These are phyloP conservation scores for Rhizoclosmatium sp. DNA, from an alignment of 192 early-diverging fungal genomes.

Conservation along the genomic window DNA sequence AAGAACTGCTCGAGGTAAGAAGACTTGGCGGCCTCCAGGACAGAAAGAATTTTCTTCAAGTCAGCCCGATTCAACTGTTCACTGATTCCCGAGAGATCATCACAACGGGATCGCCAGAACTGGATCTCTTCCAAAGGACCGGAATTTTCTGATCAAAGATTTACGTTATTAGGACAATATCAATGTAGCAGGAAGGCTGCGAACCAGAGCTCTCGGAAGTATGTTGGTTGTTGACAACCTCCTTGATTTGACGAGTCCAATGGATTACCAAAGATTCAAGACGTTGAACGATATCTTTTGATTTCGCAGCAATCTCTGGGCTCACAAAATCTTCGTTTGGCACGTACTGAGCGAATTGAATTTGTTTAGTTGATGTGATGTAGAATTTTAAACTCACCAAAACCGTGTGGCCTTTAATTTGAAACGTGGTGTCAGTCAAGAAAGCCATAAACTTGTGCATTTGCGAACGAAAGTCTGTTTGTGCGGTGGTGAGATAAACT, in stretches of 20 bases:
- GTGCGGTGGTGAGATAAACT: not conserved
- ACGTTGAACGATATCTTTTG: conserved; percentile 67
- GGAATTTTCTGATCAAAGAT: conserved; percentile 54
- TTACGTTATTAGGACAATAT: not conserved
- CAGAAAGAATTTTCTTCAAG: conserved; percentile 59
- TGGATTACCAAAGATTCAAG: conserved; percentile 66
- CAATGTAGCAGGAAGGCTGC: not conserved
- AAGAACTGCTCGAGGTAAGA: conserved; percentile 70
- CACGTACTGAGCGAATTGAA: conserved; percentile 48
- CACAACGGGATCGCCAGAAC: conserved; percentile 68
- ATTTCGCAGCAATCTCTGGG: conserved; percentile 48
- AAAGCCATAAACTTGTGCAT: conserved; percentile 72
- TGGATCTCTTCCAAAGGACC: conserved; percentile 72
- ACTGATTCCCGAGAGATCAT: conserved; percentile 70
- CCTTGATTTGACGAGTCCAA: conserved; percentile 74
- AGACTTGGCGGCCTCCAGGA: conserved; percentile 64
- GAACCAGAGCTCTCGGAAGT: conserved; percentile 50
- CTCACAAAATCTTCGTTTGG: conserved; percentile 57
- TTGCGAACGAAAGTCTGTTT: conserved; percentile 56
- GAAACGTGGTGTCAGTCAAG: conserved; percentile 66
- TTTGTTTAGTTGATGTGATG: not conserved
- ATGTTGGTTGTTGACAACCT: conserved; percentile 72
- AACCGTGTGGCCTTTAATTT: conserved; percentile 68
- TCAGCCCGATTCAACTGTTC: conserved; percentile 63
- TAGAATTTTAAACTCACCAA: conserved; percentile 31